These are phyloP conservation scores for Hypocreales sp. DNA, from an alignment of 2,329 filamentous ascomycete species.

Conservation along the genomic window DNA sequence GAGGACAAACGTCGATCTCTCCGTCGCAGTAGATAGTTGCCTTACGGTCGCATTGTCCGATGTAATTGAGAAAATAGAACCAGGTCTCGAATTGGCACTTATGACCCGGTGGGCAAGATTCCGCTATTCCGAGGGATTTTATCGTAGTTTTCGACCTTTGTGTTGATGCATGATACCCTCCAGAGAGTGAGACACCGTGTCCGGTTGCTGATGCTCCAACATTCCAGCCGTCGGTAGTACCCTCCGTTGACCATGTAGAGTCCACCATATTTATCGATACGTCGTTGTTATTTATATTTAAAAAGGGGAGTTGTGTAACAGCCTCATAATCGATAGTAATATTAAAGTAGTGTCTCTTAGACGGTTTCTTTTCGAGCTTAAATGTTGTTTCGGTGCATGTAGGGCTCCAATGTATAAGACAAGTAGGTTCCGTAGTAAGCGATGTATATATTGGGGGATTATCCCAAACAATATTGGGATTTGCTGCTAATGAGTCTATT, in stretches of 20 bases:
- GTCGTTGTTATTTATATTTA: neutral
- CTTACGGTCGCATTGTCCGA: neutral
- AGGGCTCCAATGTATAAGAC: neutral
- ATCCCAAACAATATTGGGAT: too few relatives aligned
- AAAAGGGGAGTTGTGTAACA: neutral
- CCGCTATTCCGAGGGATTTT: neutral
- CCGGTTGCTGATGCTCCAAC: neutral
- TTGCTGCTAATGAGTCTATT: neutral
- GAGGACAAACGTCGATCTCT: neutral
- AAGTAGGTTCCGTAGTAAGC: neutral
- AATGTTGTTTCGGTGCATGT: neutral
- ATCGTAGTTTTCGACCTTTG: neutral
- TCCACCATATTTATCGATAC: neutral
- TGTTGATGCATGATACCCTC: neutral
- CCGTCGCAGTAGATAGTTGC: neutral
- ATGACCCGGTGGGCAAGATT: neutral
- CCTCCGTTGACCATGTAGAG: neutral
- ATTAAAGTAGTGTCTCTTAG: neutral
- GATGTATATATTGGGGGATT: neutral
- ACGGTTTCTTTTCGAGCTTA: neutral
- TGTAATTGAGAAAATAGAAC: neutral
- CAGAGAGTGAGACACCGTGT: neutral
- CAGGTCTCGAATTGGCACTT: neutral
- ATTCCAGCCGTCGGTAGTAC: neutral
- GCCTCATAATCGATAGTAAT: neutral